phyloP scores from a whole-genome alignment of 2,329 filamentous ascomycete genomes.

The Claviceps quebecensis region DNA sequence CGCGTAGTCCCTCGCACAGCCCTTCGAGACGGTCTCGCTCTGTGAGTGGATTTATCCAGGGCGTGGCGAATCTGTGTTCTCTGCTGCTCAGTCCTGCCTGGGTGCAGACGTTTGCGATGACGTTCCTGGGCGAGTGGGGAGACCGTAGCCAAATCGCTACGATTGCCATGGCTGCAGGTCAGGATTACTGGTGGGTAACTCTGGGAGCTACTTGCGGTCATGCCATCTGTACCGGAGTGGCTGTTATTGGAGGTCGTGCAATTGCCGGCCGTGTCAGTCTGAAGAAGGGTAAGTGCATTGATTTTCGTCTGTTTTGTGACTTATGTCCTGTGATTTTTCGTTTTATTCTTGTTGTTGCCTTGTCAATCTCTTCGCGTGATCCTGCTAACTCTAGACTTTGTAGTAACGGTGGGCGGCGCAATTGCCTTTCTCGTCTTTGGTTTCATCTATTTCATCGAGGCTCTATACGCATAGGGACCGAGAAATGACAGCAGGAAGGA shows the following conservation, averaged over 20 bases:
- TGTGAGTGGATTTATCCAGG: slow-evolving; percentile 33
- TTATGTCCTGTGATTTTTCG: background rate
- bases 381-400: background rate
- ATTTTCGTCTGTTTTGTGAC: background rate
- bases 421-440: slow-evolving; percentile 83
- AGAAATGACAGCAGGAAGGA: background rate
- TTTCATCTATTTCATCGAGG: slow-evolving; percentile 79
- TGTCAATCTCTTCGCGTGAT: background rate
- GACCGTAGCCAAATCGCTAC: slow-evolving; percentile 96
- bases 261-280: slow-evolving; percentile 90
- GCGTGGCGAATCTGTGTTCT: slow-evolving; percentile 74
- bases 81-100: slow-evolving; percentile 86
- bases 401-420: slow-evolving; percentile 86
- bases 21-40: slow-evolving; percentile 31
- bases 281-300: slow-evolving; percentile 66
- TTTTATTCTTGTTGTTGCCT: background rate
- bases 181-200: slow-evolving; percentile 99
- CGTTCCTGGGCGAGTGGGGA: slow-evolving; percentile 95
- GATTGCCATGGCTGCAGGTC: slow-evolving; percentile 94
- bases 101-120: slow-evolving; percentile 99
- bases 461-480: slow-evolving; percentile 38
- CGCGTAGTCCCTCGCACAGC: slow-evolving; percentile 41
- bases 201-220: slow-evolving; percentile 78
- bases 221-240: slow-evolving; percentile 76
- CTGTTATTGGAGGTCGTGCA: slow-evolving; percentile 81